Conservation (phyloP, 2,329 filamentous ascomycete species). For the Scorias spongiosa region DNA sequence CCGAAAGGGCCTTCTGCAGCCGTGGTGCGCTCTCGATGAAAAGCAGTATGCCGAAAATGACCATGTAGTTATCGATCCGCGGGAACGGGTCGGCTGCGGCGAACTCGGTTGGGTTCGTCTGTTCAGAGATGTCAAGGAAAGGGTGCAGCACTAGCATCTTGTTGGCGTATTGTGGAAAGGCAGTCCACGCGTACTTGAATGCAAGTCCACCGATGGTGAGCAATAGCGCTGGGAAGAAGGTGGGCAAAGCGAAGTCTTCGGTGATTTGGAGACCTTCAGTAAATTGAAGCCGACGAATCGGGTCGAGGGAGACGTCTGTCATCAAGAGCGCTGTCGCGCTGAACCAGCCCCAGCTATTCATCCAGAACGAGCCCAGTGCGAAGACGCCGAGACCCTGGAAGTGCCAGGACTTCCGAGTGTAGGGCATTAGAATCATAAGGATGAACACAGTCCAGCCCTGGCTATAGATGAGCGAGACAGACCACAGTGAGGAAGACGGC, state of each 20-base stretch:
- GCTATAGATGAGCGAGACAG: conserved; percentile 28
- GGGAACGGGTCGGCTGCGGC: conserved; percentile 12
- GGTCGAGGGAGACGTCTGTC: conserved; percentile 11
- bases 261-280: conserved; percentile 9
- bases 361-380: conserved; percentile 17
- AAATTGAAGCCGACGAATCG: conserved; percentile 8
- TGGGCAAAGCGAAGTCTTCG: conserved; percentile 9
- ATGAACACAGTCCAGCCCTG: conserved; percentile 35
- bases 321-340: conserved; percentile 13
- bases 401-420: conserved; percentile 27
- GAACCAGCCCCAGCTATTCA: conserved; percentile 18
- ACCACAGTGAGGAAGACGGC: conserved; percentile 32
- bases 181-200: conserved; percentile 14
- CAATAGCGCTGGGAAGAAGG: conserved; percentile 6
- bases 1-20: conserved; percentile 9
- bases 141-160: conserved; percentile 15
- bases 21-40: conserved; percentile 8
- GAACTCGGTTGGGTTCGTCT: conserved; percentile 4
- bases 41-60: conserved; percentile 14
- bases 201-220: conserved; percentile 8
- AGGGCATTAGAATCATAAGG: conserved; percentile 32
- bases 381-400: conserved; percentile 18
- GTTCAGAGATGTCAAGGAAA: conserved; percentile 12
- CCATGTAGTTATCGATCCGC: conserved; percentile 15
- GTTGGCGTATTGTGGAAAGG: conserved; percentile 12